A percentile compares a stretch with the other conserved stretches of the same genome.
Conservation (phyloP, 1,284 basidiomycete species). For the Malassezia japonica region DNA sequence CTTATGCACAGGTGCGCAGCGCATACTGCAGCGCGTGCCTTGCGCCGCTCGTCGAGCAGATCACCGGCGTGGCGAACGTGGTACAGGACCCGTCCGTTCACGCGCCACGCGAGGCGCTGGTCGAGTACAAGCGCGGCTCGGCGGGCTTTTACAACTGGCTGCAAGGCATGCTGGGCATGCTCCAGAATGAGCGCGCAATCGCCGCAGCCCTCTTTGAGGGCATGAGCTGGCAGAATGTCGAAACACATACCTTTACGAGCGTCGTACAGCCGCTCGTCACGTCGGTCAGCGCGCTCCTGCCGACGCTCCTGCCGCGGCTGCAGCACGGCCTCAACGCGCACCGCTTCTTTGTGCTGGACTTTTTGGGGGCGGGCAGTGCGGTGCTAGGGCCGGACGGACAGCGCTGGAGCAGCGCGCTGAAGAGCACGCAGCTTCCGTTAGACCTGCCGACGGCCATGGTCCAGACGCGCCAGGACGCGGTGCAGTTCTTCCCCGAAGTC, state of each 20-base stretch:
- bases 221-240: slow-evolving; percentile 20
- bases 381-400: slow-evolving; percentile 19
- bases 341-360: slow-evolving; percentile 33
- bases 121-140: slow-evolving; percentile 18
- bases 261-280: slow-evolving; percentile 19
- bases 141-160: slow-evolving; percentile 27
- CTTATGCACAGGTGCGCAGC: slow-evolving; percentile 7
- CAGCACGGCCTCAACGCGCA: slow-evolving; percentile 26
- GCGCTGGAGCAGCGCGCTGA: slow-evolving; percentile 16
- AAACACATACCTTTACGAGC: slow-evolving; percentile 22
- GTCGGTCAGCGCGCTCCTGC: slow-evolving; percentile 20
- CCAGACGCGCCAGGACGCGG: slow-evolving; percentile 24
- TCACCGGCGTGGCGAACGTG: neutral
- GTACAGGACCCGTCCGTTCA: slow-evolving; percentile 9
- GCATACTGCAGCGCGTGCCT: slow-evolving; percentile 1
- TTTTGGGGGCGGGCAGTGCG: slow-evolving; percentile 20
- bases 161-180: slow-evolving; percentile 26
- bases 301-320: slow-evolving; percentile 26
- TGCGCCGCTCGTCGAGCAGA: neutral
- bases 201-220: slow-evolving; percentile 23
- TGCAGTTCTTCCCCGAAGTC: slow-evolving; percentile 38
- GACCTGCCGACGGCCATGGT: slow-evolving; percentile 20
- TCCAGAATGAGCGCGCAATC: slow-evolving; percentile 31
- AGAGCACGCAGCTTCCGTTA: slow-evolving; percentile 13
- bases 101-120: slow-evolving; percentile 6